Conservation (phyloP, 2,329 filamentous ascomycete species). For the Pseudogymnoascus sp. region DNA sequence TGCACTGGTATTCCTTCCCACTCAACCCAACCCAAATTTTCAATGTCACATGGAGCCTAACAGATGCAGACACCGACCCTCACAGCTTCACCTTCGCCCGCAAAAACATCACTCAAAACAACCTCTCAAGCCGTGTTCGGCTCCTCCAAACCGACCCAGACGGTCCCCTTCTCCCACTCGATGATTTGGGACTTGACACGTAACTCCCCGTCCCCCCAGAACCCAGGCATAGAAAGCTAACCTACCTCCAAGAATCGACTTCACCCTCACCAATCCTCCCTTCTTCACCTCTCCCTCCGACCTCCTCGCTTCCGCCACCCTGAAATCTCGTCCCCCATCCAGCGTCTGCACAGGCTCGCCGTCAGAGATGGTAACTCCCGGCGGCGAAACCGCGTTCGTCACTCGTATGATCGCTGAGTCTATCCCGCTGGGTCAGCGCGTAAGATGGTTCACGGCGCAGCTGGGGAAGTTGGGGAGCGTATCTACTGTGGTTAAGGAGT, state of each 20-base stretch:
- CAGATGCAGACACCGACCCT: conserved; percentile 60
- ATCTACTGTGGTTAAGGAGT: conserved; percentile 51
- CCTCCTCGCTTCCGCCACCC: conserved; percentile 54
- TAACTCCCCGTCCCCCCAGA: conserved; percentile 15
- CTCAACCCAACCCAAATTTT: neutral
- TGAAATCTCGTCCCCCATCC: conserved; percentile 61
- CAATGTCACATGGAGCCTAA: conserved; percentile 25
- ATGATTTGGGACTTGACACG: conserved; percentile 40
- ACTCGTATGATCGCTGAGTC: conserved; percentile 65
- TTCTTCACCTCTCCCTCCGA: conserved; percentile 77
- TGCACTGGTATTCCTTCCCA: conserved; percentile 48
- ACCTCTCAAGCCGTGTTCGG: conserved; percentile 55
- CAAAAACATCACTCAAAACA: conserved; percentile 61
- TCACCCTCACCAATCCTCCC: conserved; percentile 90
- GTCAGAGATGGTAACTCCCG: conserved; percentile 77
- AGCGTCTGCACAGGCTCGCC: conserved; percentile 70
- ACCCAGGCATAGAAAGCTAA: conserved; percentile 13
- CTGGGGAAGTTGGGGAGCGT: conserved; percentile 72
- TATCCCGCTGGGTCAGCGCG: conserved; percentile 46
- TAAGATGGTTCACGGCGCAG: conserved; percentile 90
- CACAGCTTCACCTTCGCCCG: conserved; percentile 60
- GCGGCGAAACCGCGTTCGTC: conserved; percentile 73
- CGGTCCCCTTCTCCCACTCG: conserved; percentile 52
- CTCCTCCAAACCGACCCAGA: conserved; percentile 48
- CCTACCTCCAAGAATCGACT: conserved; percentile 51